Conservation (phyloP, 257 asterid species). For the Solanum lignicaule region DNA sequence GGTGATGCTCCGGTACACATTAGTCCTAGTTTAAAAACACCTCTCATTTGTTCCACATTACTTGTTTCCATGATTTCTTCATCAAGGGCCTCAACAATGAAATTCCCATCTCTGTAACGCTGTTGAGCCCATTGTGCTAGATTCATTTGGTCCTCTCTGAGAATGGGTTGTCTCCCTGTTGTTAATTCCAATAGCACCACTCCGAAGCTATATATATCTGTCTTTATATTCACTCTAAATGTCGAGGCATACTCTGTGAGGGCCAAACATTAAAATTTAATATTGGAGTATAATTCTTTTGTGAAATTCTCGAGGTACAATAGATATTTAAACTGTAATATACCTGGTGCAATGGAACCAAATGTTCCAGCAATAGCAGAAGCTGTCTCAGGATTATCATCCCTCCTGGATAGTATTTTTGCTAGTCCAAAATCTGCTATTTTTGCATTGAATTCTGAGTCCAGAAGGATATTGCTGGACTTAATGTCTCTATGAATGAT, state of each 20-base stretch:
- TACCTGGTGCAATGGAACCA: no score
- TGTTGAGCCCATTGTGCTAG: conserved; percentile 83
- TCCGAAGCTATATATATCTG: conserved; percentile 30
- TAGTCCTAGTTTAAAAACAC: conserved; percentile 52
- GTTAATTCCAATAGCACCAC: conserved; percentile 32
- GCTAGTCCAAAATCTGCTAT: no score
- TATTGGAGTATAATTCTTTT: neutral
- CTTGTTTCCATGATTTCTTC: conserved; percentile 30
- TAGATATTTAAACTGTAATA: no score
- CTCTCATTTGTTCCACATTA: conserved; percentile 37
- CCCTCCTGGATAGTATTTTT: no score
- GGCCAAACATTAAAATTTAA: neutral
- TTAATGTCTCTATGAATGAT: no score
- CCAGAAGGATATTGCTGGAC: no score
- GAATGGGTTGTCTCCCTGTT: conserved; percentile 40
- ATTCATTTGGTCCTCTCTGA: conserved; percentile 45
- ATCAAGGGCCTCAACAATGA: conserved; percentile 28
- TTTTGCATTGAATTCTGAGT: no score
- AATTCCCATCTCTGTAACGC: conserved; percentile 36
- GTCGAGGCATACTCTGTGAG: conserved; percentile 64
- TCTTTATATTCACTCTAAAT: conserved; percentile 21
- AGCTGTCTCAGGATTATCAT: no score
- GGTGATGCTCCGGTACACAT: conserved; percentile 56
- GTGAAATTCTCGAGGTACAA: neutral
- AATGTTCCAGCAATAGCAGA: no score